These are phyloP conservation scores for Yarrowia sp. DNA, from an alignment of 805 yeast genomes.

Conservation along the genomic window DNA sequence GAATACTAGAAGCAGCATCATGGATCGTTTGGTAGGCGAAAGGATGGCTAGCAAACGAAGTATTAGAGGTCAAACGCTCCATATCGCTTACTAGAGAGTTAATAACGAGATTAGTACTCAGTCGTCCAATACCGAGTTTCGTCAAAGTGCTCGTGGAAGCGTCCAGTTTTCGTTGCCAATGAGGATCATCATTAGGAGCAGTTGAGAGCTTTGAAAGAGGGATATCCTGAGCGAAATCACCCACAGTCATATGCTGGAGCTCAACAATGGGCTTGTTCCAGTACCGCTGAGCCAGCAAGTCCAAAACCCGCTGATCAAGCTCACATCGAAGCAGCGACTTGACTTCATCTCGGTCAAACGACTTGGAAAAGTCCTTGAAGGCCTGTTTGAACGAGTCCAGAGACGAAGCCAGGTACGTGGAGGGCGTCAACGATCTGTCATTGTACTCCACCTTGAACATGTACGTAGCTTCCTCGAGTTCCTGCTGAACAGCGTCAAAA, in stretches of 20 bases:
- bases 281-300: slow-evolving; percentile 81
- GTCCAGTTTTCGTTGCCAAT: slow-evolving; percentile 87
- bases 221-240: slow-evolving; percentile 42
- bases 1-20: slow-evolving; percentile 79
- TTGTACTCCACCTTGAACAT: slow-evolving; percentile 95
- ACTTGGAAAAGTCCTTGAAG: slow-evolving; percentile 80
- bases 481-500: slow-evolving; percentile 77
- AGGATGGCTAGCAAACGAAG: slow-evolving; percentile 83
- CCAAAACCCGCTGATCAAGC: slow-evolving; percentile 84
- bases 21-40: slow-evolving; percentile 74
- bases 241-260: slow-evolving; percentile 32
- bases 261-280: slow-evolving; percentile 69
- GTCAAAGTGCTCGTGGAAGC: slow-evolving; percentile 79
- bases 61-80: slow-evolving; percentile 65
- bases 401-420: slow-evolving; percentile 88
- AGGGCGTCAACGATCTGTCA: slow-evolving; percentile 90
- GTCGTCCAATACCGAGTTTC: slow-evolving; percentile 89
- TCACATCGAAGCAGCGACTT: slow-evolving; percentile 74
- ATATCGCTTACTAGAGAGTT: slow-evolving; percentile 77
- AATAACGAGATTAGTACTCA: slow-evolving; percentile 79
- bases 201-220: slow-evolving; percentile 55
- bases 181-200: slow-evolving; percentile 63
- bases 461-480: slow-evolving; percentile 88
- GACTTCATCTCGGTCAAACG: slow-evolving; percentile 79
- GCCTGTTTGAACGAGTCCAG: slow-evolving; percentile 82